A percentile compares a stretch with the other conserved stretches of the same genome.
These are phyloP conservation scores for Piloderma croceum DNA, from an alignment of 768 basidiomycete genomes.

Conservation along the genomic window DNA sequence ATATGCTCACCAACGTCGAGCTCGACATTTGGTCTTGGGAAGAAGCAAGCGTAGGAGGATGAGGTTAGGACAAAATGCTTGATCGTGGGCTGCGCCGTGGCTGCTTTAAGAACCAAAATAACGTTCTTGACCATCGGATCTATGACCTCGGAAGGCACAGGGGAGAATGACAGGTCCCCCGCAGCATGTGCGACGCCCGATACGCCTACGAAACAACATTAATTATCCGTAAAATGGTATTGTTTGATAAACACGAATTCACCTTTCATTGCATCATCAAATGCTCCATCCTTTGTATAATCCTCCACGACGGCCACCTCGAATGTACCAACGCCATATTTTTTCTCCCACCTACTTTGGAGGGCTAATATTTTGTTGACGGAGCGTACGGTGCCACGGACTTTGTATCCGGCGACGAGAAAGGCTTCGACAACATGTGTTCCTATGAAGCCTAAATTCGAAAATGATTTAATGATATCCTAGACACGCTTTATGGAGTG, in stretches of 20 bases:
- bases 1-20: constrained; percentile 8
- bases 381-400: constrained; percentile 36
- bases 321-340: constrained; percentile 29
- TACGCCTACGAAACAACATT: neutral
- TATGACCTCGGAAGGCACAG: constrained; percentile 8
- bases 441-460: constrained; percentile 29
- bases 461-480: no score
- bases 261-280: constrained; percentile 42
- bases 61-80: constrained; percentile 40
- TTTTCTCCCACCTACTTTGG: constrained; percentile 26
- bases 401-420: constrained; percentile 29
- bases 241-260: constrained; percentile 17
- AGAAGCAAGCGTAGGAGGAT: constrained; percentile 25
- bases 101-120: constrained; percentile 27
- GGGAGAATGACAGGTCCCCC: neutral
- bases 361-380: constrained; percentile 37
- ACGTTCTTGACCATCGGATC: constrained; percentile 15
- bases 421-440: constrained; percentile 25
- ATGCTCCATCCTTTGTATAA: constrained; percentile 30
- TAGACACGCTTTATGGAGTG: no score
- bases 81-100: constrained; percentile 35
- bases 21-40: constrained; percentile 5
- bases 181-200: neutral
- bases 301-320: constrained; percentile 42
- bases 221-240: constrained; percentile 18